Base-by-base conservation (phyloP, 1,284 basidiomycete species). In the Trichosporon sp. region DNA sequence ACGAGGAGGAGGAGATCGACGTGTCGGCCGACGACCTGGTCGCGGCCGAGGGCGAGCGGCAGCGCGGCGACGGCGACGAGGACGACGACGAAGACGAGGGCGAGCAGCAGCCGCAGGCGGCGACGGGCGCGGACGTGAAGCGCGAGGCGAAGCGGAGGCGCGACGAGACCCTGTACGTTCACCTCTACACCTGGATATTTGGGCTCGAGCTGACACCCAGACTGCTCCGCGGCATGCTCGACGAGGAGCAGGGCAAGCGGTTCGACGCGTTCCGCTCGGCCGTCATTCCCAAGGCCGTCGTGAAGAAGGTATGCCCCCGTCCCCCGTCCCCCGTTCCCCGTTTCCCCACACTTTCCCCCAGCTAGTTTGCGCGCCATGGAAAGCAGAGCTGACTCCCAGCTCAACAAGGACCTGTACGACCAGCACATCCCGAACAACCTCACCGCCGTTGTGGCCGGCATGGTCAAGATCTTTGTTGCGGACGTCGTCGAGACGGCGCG, bases 401-500 rank as follows among this genome's bases (percentile, higher is more conserved):
- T 82, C 31, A 78, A 78, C 68, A 67, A 75, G 42, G 79, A 81
- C 47, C 62, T 80, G 13, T 79, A 74, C 71, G 80, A 82, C 66
- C 80, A 82, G 70, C 70, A 74, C 23, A 65, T 77, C 27, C 72
- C 74, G 11, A 72, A 72, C 23, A 76, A 75, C 62, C 65, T 80
- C 13, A 68, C 70, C 1, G 66, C 75, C 63, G 72, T 81, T 3
- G 62, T 82, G 31, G 80, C 75, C 1, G 77, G 78, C 75, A 74
- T 82, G 75, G 77, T 75, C 70, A 82, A 82, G 76, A 74, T 82
- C 62, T 81, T 81, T 66, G 72, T 81, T 3, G 77, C 80, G 7
- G 80, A 82, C 25, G 74, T 81, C 5, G 74, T 81, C n/a, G 80
- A 82, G 66, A 67, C 77, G 1, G 77, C 75, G 6, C 72, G 71